These are phyloP conservation scores for Tricholoma matsutake DNA, from an alignment of 768 basidiomycete genomes.

Conservation along the genomic window DNA sequence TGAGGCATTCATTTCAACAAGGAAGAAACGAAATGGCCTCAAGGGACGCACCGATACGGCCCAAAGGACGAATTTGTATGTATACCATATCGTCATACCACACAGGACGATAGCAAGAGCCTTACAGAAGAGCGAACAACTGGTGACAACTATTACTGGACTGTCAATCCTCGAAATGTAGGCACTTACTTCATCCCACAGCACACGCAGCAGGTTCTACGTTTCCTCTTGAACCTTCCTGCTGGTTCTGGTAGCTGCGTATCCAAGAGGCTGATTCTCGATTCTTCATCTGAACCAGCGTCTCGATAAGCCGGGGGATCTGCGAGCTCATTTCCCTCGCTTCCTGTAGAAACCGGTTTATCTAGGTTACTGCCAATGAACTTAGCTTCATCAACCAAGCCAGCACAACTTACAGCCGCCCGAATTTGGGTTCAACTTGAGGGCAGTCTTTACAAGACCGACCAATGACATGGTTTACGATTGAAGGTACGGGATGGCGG, in stretches of 20 bases:
- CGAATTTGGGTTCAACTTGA: slow-evolving; percentile 46
- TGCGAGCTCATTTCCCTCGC: slow-evolving; percentile 35
- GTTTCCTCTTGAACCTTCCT: slow-evolving; percentile 29
- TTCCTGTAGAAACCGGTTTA: slow-evolving; percentile 38
- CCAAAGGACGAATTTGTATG: slow-evolving; percentile 45
- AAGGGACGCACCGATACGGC: slow-evolving; percentile 38
- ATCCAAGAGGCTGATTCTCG: slow-evolving; percentile 30
- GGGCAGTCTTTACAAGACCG: slow-evolving; percentile 39
- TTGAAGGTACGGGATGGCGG: neutral
- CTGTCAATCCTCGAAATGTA: neutral
- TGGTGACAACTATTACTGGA: slow-evolving; percentile 14
- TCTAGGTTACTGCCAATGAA: slow-evolving; percentile 29
- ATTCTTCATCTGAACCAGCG: slow-evolving; percentile 21
- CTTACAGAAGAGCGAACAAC: slow-evolving; percentile 54
- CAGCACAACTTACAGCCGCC: slow-evolving; percentile 40
- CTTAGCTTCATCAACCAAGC: neutral
- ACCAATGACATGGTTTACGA: slow-evolving; percentile 28
- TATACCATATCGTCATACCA: slow-evolving; percentile 39
- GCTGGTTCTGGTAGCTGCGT: slow-evolving; percentile 23
- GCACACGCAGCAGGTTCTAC: slow-evolving; percentile 44
- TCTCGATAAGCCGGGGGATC: slow-evolving; percentile 19
- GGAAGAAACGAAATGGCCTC: neutral
- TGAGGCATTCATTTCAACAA: slow-evolving; percentile 16
- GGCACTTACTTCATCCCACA: slow-evolving; percentile 29
- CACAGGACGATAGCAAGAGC: slow-evolving; percentile 48